Evolutionary conservation across 768 basidiomycete genomes (phyloP).

Genomic region (Mycena rebaudengoi): DNA sequence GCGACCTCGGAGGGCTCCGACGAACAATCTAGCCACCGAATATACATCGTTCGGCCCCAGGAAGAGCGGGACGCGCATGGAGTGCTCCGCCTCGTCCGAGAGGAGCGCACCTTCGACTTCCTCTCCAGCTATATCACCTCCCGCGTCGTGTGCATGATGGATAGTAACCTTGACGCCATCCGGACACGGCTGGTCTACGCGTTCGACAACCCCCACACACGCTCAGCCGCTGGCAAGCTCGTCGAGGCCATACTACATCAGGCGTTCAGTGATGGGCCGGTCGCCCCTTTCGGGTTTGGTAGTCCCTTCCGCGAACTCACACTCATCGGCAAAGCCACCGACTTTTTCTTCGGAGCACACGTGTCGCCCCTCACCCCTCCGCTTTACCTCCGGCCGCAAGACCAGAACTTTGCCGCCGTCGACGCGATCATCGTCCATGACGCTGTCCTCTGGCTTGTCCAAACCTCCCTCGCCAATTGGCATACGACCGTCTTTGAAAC

Average conservation of each 20-base stretch:
- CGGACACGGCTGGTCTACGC: neutral
- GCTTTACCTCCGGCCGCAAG: neutral
- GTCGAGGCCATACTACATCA: constrained; percentile 7
- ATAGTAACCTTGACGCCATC: neutral
- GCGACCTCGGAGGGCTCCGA: neutral
- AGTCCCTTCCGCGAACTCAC: no score
- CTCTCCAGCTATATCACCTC: neutral
- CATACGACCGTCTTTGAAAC: neutral
- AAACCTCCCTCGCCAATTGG: neutral
- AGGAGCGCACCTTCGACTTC: neutral
- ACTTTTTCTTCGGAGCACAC: neutral
- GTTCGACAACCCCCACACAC: neutral
- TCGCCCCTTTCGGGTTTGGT: no score
- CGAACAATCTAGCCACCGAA: neutral
- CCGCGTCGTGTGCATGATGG: neutral
- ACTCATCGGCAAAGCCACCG: neutral
- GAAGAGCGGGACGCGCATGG: neutral
- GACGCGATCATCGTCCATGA: neutral
- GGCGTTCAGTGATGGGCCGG: no score
- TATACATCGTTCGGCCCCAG: neutral
- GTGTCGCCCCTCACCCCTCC: neutral
- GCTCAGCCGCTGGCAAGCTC: neutral
- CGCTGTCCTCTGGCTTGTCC: neutral
- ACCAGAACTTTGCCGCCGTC: neutral
- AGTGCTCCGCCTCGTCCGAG: neutral